Evolutionary conservation across 1,139 yeast species (phyloP).

Genomic region (Arxiozyma slooffiae): DNA sequence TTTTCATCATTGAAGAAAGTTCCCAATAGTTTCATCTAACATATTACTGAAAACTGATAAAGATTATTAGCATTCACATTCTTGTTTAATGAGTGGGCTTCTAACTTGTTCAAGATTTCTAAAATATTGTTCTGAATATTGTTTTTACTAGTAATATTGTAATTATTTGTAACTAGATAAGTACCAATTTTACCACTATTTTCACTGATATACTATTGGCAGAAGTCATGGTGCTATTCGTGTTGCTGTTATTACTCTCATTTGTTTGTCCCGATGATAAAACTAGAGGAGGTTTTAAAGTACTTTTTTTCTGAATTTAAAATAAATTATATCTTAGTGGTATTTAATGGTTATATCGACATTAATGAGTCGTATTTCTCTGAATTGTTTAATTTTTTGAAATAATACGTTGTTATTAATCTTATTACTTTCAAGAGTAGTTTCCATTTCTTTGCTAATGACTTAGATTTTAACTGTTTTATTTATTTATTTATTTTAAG

Average conservation of each 20-base stretch:
- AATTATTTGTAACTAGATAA: neutral
- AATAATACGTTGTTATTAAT: neutral
- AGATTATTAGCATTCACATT: conserved; percentile 6
- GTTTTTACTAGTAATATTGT: neutral
- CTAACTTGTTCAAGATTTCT: conserved; percentile 1
- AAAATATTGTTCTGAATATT: neutral
- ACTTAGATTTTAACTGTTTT: neutral
- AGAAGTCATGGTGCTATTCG: neutral
- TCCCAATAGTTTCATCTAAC: conserved; percentile 8
- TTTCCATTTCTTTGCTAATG: neutral
- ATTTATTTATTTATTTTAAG: neutral
- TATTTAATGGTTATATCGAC: neutral
- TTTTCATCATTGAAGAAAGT: conserved; percentile 1
- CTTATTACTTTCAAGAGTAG: neutral
- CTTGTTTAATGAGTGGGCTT: neutral
- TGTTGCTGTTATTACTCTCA: too few relatives aligned
- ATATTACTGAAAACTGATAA: conserved; percentile 8
- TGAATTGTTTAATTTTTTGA: neutral
- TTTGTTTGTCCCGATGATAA: neutral
- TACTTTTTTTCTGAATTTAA: too few relatives aligned
- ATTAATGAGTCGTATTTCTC: neutral
- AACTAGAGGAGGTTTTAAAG: neutral
- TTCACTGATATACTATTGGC: too few relatives aligned
- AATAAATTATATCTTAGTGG: neutral
- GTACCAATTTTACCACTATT: neutral